These are phyloP conservation scores for Phytopythium vexans DNA, from an alignment of 352 stramenopile genomes.

Conservation along the genomic window DNA sequence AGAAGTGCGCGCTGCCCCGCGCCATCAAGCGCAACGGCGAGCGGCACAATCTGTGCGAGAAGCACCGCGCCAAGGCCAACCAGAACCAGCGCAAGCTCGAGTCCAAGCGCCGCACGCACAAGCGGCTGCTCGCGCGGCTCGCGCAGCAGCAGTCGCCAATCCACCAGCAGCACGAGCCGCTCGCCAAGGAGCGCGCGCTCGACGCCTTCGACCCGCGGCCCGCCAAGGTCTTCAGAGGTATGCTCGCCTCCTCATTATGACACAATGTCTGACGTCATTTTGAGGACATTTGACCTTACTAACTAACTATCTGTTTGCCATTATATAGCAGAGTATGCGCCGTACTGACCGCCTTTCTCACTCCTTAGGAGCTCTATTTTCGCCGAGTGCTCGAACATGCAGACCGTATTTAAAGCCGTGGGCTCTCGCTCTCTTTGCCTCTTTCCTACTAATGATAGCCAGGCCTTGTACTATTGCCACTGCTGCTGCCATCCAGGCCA, in stretches of 20 bases:
- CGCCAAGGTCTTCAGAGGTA: constrained; percentile 2
- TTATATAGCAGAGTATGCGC: not conserved
- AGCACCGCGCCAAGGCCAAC: constrained; percentile 66
- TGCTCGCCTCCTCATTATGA: not conserved
- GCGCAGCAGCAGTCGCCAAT: constrained; percentile 6
- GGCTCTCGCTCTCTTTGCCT: no score
- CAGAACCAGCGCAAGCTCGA: constrained; percentile 84
- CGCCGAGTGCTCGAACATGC: no score
- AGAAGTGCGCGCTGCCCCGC: constrained; percentile 53
- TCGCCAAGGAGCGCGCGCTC: constrained; percentile 20
- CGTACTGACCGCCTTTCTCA: constrained; percentile 1
- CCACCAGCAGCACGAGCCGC: constrained; percentile 4
- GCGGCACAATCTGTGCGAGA: constrained; percentile 62
- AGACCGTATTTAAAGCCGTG: no score
- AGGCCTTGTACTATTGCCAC: not conserved
- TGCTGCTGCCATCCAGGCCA: not conserved
- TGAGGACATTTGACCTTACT: not conserved
- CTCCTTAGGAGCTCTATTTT: no score
- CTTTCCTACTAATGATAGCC: no score
- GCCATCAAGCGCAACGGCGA: constrained; percentile 67
- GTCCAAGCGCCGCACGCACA: constrained; percentile 70
- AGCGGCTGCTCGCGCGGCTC: constrained; percentile 25
- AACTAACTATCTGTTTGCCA: not conserved
- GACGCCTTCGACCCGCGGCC: not conserved
- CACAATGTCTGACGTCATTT: not conserved